Evolutionary conservation across 2,329 filamentous ascomycete species (phyloP).

Genomic region (Epichloe aotearoae): DNA sequence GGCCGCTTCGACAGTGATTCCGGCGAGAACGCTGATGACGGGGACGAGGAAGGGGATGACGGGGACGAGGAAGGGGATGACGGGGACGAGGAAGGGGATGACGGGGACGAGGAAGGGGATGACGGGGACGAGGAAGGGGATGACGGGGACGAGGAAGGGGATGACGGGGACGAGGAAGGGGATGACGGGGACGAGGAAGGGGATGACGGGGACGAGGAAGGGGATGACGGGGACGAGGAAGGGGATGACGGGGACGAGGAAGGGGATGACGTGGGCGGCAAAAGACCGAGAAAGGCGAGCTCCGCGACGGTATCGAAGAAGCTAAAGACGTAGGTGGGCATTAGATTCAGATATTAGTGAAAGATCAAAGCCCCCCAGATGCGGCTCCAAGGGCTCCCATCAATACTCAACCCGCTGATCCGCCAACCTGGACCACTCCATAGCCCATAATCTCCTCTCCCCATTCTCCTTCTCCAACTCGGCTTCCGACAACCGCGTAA

Average conservation of each 20-base stretch:
- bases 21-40: conserved; percentile 20
- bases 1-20: conserved; percentile 21
- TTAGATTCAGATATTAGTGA: not conserved
- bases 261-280: conserved; percentile 7
- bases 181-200: conserved; percentile 16
- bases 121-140: conserved; percentile 14
- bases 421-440: conserved; percentile 22
- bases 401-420: conserved; percentile 13
- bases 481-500: conserved; percentile 16
- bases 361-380: not conserved
- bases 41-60: conserved; percentile 10
- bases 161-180: conserved; percentile 14
- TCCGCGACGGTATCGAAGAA: conserved; percentile 11
- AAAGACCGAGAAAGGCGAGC: conserved; percentile 11
- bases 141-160: conserved; percentile 14
- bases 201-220: conserved; percentile 16
- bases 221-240: conserved; percentile 16
- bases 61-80: conserved; percentile 9
- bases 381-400: not conserved
- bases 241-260: conserved; percentile 12
- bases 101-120: not conserved
- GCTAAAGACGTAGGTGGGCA: conserved; percentile 10
- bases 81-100: not conserved
- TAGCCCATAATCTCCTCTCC: conserved; percentile 17
- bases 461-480: conserved; percentile 12